A percentile compares a stretch with the other conserved stretches of the same genome.
phyloP scores from a whole-genome alignment of 257 asterid species.

The Rehmannia glutinosa region DNA sequence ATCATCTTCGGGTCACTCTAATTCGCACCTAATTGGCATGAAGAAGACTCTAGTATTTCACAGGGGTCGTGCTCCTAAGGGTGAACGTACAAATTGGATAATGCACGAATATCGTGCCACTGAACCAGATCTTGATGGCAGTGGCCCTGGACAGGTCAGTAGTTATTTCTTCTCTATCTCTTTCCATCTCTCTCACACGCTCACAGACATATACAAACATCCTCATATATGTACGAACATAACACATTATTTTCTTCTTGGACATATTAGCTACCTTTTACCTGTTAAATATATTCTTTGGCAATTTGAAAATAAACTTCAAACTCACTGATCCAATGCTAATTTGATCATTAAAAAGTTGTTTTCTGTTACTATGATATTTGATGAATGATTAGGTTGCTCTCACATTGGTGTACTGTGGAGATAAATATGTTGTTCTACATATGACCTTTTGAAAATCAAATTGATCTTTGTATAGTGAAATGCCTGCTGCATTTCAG shows the following conservation, averaged over 20 bases:
- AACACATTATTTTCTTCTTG: neutral
- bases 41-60: constrained; percentile 82
- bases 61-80: constrained; percentile 91
- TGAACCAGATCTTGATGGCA: constrained; percentile 81
- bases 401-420: neutral
- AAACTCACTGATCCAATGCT: neutral
- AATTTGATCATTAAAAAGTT: neutral
- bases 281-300: neutral
- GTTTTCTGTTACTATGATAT: neutral
- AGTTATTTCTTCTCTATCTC: neutral
- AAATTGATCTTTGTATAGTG: neutral
- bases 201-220: neutral
- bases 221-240: neutral
- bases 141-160: constrained; percentile 69
- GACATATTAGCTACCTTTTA: neutral
- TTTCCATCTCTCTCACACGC: neutral
- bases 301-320: neutral
- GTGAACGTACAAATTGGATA: constrained; percentile 75
- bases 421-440: neutral
- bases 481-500: neutral
- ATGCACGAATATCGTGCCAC: constrained; percentile 89
- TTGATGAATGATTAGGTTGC: neutral
- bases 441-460: neutral
- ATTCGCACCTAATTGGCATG: constrained; percentile 54
- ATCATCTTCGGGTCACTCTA: constrained; percentile 27